phyloP scores from a whole-genome alignment of 2,329 filamentous ascomycete genomes.

The Fusarium algeriense region DNA sequence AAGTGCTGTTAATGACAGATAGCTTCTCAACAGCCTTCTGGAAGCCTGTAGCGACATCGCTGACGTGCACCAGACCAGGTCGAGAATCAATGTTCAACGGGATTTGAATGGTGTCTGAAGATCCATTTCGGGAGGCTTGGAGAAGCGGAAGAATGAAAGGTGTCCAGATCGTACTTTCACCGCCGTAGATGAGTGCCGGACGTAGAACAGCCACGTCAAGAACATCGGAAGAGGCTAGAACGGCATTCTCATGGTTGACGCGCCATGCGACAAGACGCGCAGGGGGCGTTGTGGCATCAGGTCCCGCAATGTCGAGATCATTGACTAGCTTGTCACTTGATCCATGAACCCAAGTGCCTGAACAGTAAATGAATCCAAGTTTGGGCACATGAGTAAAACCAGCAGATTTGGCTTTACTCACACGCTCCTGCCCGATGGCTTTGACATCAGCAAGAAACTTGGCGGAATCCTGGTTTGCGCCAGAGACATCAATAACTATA shows the following conservation, averaged over 20 bases:
- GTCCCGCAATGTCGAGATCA: background rate
- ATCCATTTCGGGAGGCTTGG: fast-evolving
- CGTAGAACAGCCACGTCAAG: background rate
- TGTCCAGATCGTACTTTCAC: background rate
- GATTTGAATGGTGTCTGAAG: fast-evolving
- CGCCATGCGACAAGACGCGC: fast-evolving
- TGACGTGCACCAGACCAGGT: background rate
- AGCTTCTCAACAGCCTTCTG: background rate
- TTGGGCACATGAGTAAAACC: background rate
- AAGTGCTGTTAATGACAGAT: background rate
- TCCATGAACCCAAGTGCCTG: background rate
- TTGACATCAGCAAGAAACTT: background rate
- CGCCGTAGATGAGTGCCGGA: background rate
- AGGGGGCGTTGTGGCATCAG: fast-evolving
- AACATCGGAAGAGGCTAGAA: background rate
- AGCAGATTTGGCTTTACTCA: fast-evolving
- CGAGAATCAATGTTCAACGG: background rate
- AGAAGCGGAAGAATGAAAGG: background rate
- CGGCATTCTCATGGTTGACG: background rate
- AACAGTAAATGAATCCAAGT: background rate
- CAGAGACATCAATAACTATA: background rate
- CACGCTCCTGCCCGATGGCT: background rate
- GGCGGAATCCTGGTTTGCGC: background rate
- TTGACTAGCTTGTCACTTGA: background rate
- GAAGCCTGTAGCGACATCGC: background rate